Percentiles rank a stretch among this genome's conserved stretches.
Conservation (phyloP, 2,329 filamentous ascomycete species). For the Hypoxylon sp. region DNA sequence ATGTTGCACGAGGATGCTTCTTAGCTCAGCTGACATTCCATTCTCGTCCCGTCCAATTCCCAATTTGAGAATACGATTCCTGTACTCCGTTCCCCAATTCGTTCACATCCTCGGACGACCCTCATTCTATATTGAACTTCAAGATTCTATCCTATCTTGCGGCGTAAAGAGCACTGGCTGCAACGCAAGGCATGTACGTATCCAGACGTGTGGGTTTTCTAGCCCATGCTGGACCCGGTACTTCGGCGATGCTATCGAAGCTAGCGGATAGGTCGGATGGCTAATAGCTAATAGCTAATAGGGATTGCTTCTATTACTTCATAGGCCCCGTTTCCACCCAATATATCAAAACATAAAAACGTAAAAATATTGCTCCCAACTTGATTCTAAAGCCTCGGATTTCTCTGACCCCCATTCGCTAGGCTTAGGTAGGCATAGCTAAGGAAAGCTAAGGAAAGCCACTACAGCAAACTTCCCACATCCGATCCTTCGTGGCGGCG, state of each 20-base stretch:
- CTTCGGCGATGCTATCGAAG: constrained; percentile 27
- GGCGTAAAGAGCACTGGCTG: not conserved
- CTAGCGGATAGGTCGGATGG: constrained; percentile 7
- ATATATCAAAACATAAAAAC: constrained; percentile 8
- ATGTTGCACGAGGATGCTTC: constrained; percentile 31
- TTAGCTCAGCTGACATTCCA: constrained; percentile 45
- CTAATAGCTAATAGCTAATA: constrained; percentile 20
- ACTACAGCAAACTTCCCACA: constrained; percentile 31
- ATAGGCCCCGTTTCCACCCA: constrained; percentile 17
- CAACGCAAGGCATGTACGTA: constrained; percentile 7
- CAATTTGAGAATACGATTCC: constrained; percentile 43
- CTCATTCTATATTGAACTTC: constrained; percentile 7
- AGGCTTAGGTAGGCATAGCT: constrained; percentile 5
- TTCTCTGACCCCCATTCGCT: constrained; percentile 2
- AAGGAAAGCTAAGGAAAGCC: constrained; percentile 4
- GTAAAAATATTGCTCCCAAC: constrained; percentile 25
- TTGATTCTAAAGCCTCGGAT: constrained; percentile 9
- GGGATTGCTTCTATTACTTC: constrained; percentile 18
- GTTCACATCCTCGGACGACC: constrained; percentile 16
- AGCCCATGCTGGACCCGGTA: constrained; percentile 33
- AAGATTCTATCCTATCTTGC: not conserved
- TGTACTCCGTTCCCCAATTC: constrained; percentile 20
- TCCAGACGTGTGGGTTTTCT: constrained; percentile 29
- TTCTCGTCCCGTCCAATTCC: constrained; percentile 39
- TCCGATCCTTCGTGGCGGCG: constrained; percentile 28